phyloP scores from a whole-genome alignment of 2,329 filamentous ascomycete species.

The Alternaria arbusti region DNA sequence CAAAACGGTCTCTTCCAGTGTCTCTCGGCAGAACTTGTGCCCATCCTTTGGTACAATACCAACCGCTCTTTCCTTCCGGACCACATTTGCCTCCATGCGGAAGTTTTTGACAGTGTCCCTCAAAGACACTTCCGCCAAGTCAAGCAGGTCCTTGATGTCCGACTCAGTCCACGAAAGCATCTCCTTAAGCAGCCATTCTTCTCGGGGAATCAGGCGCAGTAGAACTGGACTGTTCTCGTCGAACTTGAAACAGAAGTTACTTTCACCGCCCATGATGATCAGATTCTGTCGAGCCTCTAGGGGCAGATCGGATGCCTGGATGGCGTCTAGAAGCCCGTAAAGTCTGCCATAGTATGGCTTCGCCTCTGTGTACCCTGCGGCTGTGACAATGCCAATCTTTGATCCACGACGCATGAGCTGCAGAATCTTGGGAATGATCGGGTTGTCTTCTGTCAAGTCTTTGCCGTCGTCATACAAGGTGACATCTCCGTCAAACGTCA shows the following conservation, averaged over 20 bases:
- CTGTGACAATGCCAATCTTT: slow-evolving; percentile 93
- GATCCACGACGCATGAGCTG: slow-evolving; percentile 79
- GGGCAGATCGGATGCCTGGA: slow-evolving; percentile 69
- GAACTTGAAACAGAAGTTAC: slow-evolving; percentile 92
- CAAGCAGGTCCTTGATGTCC: slow-evolving; percentile 80
- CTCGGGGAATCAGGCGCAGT: slow-evolving; percentile 68
- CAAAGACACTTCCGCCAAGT: slow-evolving; percentile 85
- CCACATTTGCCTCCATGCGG: slow-evolving; percentile 76
- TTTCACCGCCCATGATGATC: slow-evolving; percentile 93
- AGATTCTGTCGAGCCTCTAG: slow-evolving; percentile 75
- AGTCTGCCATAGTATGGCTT: slow-evolving; percentile 86
- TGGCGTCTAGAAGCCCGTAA: slow-evolving; percentile 82
- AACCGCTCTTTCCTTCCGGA: slow-evolving; percentile 81
- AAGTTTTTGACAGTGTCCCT: slow-evolving; percentile 81
- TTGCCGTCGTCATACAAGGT: slow-evolving; percentile 88
- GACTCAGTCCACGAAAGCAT: slow-evolving; percentile 79
- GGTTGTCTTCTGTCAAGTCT: slow-evolving; percentile 75
- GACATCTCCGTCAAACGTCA: slow-evolving; percentile 97
- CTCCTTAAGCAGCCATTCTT: slow-evolving; percentile 76
- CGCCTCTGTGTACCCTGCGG: slow-evolving; percentile 90
- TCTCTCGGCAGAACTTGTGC: slow-evolving; percentile 79
- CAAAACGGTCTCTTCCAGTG: slow-evolving; percentile 92
- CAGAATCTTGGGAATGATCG: slow-evolving; percentile 72
- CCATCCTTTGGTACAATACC: slow-evolving; percentile 63
- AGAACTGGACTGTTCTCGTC: slow-evolving; percentile 68